Base-by-base conservation (phyloP, 805 yeast species). In the Debaryomyces hansenii region DNA sequence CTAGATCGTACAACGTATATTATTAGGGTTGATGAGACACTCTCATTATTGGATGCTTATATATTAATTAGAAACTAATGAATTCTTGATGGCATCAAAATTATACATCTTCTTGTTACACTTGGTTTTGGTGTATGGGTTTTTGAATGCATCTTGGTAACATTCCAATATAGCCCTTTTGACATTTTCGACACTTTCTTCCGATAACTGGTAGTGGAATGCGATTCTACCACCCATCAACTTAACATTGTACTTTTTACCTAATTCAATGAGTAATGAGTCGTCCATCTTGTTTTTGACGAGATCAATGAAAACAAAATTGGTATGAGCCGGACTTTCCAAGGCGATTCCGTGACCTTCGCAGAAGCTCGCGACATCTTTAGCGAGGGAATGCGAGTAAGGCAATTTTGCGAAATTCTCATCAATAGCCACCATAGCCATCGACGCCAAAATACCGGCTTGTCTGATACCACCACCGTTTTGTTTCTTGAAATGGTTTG, bases 391-490 rank as follows among this genome's bases (percentile, higher is more conserved):
- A 62, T 84, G 86, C 5, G 84, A 74, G 15, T 56, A 56, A 40
- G 61, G 59, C 59, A 84, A 72, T 45, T 81, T 77, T 28, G 80
- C 70, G 71, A 87, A 83, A 59, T 86, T 87, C 52, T 85, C 84
- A 45, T 87, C 83, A 44, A 91, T 74, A 20, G 96, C 95, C 42
- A 77, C 74, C n/a, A 75, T 63, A 3, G 96, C 97, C 87, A 91
- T 90, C 45, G 80, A 75, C 5, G 92, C 74, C 57, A 91, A 75
- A 67, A 88, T 69, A 46, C 97, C 97, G 33, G 86, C 75, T 70
- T 91, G 97, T 63, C 97, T 78, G 41, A 91, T 82, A 53, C 97
- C 97, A 56, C 97, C 97, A 61, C 97, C 97, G 53, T 82, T 80
- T 69, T 91, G 97, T 60, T 91, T 91, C 56, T 87, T 85, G 72